Evolutionary conservation across 257 asterid species (phyloP).

Genomic region (Scutellaria barbata): DNA sequence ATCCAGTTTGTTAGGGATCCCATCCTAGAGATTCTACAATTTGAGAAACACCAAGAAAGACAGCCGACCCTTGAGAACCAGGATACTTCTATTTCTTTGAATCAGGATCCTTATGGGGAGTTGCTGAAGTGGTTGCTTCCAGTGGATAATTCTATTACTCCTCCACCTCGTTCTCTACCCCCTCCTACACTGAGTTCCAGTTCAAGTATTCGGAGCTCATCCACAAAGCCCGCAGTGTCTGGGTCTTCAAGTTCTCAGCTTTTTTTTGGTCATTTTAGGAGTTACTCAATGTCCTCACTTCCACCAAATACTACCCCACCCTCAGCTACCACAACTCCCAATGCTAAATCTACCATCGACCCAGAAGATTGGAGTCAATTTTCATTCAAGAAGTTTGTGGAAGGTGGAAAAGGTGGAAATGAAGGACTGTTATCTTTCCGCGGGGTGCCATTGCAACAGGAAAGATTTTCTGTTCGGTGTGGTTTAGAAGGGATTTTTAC

Average conservation of each 20-base stretch:
- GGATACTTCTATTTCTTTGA: conserved; percentile 43
- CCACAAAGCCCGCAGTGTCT: conserved; percentile 64
- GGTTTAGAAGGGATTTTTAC: conserved; percentile 95
- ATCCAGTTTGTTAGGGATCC: conserved; percentile 79
- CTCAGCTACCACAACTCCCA: conserved; percentile 56
- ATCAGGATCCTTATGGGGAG: conserved; percentile 80
- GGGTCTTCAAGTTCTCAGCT: conserved; percentile 85
- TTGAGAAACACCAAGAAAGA: conserved; percentile 75
- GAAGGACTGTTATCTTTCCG: conserved; percentile 88
- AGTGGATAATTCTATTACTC: conserved; percentile 79
- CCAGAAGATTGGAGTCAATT: conserved; percentile 82
- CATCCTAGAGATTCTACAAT: conserved; percentile 91
- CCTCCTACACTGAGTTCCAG: conserved; percentile 71
- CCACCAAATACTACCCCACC: conserved; percentile 72
- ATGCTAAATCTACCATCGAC: conserved; percentile 56
- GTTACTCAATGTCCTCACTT: conserved; percentile 96
- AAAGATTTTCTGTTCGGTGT: conserved; percentile 92
- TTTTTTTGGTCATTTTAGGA: conserved; percentile 87
- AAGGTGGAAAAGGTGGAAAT: conserved; percentile 56
- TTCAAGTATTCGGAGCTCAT: conserved; percentile 70
- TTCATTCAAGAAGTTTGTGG: conserved; percentile 65
- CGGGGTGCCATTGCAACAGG: conserved; percentile 90
- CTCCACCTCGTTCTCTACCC: conserved; percentile 69
- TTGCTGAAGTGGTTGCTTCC: conserved; percentile 95
- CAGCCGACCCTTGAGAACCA: conserved; percentile 51